phyloP scores from a whole-genome alignment of 495 filamentous ascomycete genomes.

The Astrothelium subdiscretum region DNA sequence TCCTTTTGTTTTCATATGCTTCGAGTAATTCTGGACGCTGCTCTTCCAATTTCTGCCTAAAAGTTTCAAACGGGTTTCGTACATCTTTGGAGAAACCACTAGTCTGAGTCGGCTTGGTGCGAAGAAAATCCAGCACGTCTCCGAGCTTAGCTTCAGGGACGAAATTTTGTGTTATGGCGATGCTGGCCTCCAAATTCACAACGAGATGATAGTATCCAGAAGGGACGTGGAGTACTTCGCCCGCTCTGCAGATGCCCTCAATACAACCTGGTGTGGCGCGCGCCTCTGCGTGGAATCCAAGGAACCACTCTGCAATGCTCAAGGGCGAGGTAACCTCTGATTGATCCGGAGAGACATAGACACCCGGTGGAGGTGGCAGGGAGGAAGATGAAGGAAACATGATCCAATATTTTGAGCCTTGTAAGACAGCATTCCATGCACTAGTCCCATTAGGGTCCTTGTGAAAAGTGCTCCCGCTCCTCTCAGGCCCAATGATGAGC shows the following conservation, averaged over 20 bases:
- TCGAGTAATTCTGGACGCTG: conserved; percentile 52
- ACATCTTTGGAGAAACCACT: conserved; percentile 74
- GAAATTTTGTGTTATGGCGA: conserved; percentile 95
- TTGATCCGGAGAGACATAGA: conserved; percentile 82
- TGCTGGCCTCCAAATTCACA: conserved; percentile 69
- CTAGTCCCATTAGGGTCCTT: conserved; percentile 71
- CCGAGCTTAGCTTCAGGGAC: conserved; percentile 65
- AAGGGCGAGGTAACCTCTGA: conserved; percentile 91
- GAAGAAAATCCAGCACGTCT: conserved; percentile 70
- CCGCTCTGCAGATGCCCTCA: conserved; percentile 77
- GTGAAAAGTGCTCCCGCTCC: conserved; percentile 92
- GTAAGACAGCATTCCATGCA: conserved; percentile 92
- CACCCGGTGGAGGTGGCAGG: conserved; percentile 63
- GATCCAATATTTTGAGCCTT: conserved; percentile 96
- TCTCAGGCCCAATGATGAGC: conserved; percentile 83
- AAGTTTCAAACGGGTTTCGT: conserved; percentile 59
- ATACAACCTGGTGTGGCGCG: conserved; percentile 63
- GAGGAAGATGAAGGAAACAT: conserved; percentile 67
- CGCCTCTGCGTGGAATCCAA: conserved; percentile 84
- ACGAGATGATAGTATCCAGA: conserved; percentile 96
- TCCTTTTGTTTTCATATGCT: conserved; percentile 40
- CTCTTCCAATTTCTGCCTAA: conserved; percentile 56
- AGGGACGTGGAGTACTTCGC: conserved; percentile 89
- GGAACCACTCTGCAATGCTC: conserved; percentile 91
- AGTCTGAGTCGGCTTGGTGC: conserved; percentile 70